Evolutionary conservation across 192 early-diverging fungal species (phyloP).

Genomic region (Backusella circina): DNA sequence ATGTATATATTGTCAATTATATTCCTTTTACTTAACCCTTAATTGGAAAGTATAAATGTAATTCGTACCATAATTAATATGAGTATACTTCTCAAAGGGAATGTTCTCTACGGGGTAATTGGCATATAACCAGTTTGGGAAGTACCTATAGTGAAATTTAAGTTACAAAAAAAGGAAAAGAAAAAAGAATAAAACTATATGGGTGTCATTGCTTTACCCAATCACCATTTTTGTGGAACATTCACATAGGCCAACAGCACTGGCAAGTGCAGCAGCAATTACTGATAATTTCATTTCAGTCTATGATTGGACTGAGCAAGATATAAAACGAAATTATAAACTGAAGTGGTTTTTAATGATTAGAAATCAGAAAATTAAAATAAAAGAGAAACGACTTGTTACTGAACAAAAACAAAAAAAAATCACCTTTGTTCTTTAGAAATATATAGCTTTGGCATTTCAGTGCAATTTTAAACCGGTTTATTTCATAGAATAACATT

Average conservation of each 20-base stretch:
- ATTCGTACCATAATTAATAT: slow-evolving; percentile 38
- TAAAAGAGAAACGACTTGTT: not conserved
- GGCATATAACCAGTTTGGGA: slow-evolving; percentile 41
- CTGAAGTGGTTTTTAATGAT: not conserved
- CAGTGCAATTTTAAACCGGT: not conserved
- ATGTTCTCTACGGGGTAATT: slow-evolving; percentile 28
- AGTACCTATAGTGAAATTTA: slow-evolving; percentile 19
- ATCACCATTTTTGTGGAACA: slow-evolving; percentile 18
- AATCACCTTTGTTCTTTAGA: not conserved
- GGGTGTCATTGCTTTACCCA: slow-evolving; percentile 12
- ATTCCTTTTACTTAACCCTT: not conserved
- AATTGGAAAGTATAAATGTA: slow-evolving; percentile 2
- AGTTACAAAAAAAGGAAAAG: not conserved
- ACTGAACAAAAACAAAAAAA: not conserved
- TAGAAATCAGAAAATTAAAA: not conserved
- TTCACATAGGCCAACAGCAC: slow-evolving; percentile 4
- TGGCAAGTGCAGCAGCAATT: not conserved
- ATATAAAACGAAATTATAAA: not conserved
- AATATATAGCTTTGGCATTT: not conserved
- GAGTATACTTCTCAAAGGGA: slow-evolving; percentile 32
- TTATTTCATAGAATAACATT: not conserved
- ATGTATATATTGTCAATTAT: not conserved
- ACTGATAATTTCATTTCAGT: not conserved
- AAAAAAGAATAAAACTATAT: not conserved
- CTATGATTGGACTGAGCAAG: not conserved